Base-by-base conservation (phyloP, 1,284 basidiomycete species). In the Malassezia arunalokei region DNA sequence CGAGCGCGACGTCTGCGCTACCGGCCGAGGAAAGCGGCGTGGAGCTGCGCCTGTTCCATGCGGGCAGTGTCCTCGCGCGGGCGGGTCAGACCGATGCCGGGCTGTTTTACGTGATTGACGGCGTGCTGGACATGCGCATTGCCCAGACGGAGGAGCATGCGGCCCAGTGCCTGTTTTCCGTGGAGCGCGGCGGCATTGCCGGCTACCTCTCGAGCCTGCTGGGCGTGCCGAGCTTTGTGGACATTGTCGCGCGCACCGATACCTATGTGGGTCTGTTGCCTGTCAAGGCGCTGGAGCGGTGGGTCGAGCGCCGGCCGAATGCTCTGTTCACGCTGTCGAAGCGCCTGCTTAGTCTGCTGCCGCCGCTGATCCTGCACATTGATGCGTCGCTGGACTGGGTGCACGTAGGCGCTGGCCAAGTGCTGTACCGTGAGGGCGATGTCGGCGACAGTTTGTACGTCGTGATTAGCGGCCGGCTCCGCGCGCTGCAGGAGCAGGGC, bases 331-430 rank as follows among this genome's bases (percentile, higher is more conserved):
- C 92, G 0, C 79, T 98, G n/a, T 90, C 91, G 0, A 98, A 98
- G 74, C 83, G 92, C 9, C 76, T 99, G 24, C 86, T 96, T 40
- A 94, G 90, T 2, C 76, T 99, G 53, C 78, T 99, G 1, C 94
- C 91, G 1, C 91, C 94, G 5, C 78, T 96, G 24, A 90, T 99
- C 8, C 77, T 96, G 11, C 92, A 98, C 69, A 94, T 99, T 56
- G 92, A 99, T 73, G 85, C 90, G 1, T 90, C 91, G 0, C 78
- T 99, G 55, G 92, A 99, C 71, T 98, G 92, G 92, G 86, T 91
- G 80, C 91, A 96, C 73, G 87, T 94, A 4, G 83, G 85, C 60
- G 90, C 90, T 0, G 89, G 94, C 0, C 88, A 80, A 59, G 83
- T 90, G 37, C 78, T 94, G 47, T 96, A 90, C 82, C 81, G 91